These are phyloP conservation scores for Pichia sp. DNA, from an alignment of 1,139 yeast species.

Conservation along the genomic window DNA sequence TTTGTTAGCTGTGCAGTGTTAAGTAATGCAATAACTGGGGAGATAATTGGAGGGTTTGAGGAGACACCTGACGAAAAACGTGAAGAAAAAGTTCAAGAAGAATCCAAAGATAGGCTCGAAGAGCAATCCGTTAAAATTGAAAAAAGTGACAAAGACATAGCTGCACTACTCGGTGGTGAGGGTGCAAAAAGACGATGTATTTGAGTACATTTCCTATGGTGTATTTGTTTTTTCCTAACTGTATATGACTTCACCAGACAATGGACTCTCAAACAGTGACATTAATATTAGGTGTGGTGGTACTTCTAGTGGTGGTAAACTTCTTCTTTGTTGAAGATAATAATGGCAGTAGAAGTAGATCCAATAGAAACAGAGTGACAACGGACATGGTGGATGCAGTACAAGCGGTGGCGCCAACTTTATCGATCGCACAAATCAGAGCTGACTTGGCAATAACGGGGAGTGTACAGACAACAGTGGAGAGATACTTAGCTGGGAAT, in stretches of 20 bases:
- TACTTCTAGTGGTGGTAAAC: constrained; percentile 51
- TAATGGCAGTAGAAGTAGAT: constrained; percentile 16
- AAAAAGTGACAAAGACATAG: background rate
- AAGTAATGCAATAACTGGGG: constrained; percentile 22
- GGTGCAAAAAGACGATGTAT: background rate
- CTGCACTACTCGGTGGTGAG: background rate
- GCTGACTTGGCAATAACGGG: constrained; percentile 59
- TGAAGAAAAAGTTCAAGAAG: background rate
- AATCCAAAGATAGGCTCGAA: no score
- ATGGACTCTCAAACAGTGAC: constrained; percentile 7
- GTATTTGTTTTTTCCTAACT: no score
- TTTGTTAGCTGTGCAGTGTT: constrained; percentile 70
- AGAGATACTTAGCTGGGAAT: constrained; percentile 54
- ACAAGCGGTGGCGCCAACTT: constrained; percentile 71
- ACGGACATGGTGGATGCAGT: constrained; percentile 82
- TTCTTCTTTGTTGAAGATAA: constrained; percentile 44
- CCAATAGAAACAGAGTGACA: constrained; percentile 30
- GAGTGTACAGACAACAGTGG: constrained; percentile 74
- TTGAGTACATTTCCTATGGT: background rate
- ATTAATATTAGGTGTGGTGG: constrained; percentile 14
- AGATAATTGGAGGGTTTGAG: constrained; percentile 14
- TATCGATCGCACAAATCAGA: constrained; percentile 65
- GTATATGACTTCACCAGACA: no score
- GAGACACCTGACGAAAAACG: constrained; percentile 23
- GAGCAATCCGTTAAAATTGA: background rate